Percentiles rank a stretch among this genome's conserved stretches.
Conservation (phyloP, 2,329 filamentous ascomycete genomes). For the Penicillium occitanis region DNA sequence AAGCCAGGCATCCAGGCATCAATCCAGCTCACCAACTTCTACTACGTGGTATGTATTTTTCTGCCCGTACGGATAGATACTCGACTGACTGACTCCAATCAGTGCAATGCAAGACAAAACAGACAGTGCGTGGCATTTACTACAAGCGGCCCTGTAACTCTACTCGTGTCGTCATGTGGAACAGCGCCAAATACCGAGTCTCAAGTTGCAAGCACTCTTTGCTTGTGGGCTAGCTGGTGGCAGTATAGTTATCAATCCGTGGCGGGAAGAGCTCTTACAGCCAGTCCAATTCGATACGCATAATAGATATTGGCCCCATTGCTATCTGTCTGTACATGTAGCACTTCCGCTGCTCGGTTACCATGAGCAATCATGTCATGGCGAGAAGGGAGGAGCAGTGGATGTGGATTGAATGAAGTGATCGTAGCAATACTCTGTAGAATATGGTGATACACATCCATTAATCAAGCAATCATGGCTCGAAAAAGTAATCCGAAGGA, state of each 20-base stretch:
- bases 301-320: not conserved
- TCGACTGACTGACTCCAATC: not conserved
- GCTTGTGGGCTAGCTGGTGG: not conserved
- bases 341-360: not conserved
- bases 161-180: slow-evolving; percentile 9
- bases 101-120: not conserved
- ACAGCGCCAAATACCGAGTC: not conserved
- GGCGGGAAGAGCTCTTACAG: not conserved
- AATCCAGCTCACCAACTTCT: not conserved
- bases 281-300: not conserved
- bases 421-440: not conserved
- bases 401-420: not conserved
- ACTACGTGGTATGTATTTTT: not conserved
- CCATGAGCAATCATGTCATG: not conserved
- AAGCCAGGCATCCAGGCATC: not conserved
- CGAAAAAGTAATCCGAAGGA: slow-evolving; percentile 3
- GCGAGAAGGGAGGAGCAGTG: not conserved
- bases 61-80: not conserved
- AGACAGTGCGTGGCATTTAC: not conserved
- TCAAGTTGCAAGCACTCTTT: not conserved
- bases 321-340: not conserved
- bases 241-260: not conserved
- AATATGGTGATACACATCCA: not conserved
- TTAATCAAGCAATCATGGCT: not conserved
- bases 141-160: not conserved